Base-by-base conservation (phyloP, 192 early-diverging fungal species). In the Borealophlyctis nickersoniae region DNA sequence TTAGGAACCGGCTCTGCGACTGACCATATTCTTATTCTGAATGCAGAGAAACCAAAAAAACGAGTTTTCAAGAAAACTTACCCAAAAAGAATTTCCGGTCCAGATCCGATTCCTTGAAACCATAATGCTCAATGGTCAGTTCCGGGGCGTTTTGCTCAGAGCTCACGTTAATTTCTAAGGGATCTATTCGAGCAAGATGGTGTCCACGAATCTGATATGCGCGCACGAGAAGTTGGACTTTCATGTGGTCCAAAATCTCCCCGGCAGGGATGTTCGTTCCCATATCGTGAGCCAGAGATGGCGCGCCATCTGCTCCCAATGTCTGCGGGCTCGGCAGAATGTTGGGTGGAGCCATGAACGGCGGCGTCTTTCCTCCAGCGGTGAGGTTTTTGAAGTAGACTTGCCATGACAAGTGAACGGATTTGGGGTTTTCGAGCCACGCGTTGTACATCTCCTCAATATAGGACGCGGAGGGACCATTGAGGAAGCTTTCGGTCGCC, bases 391-490 rank as follows among this genome's bases (percentile, higher is more conserved):
- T 86, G 73, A 99, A 99, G 81, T 99, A 99, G 14, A 91, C 83
- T 68, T 93, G 93, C 96, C 96, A 99, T 55, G 93, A 95, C 45
- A 91, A 78, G 73, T 97, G 94, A 24, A 99, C 96, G 3, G 90
- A 89, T 39, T 75, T 77, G 14, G 96, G 95, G 63, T 99, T 92
- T 66, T 81, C 82, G 31, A 83, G 81, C 90, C 94, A 99, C 27
- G 93, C 92, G 57, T 81, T 77, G 83, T 95, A 97, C 94, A 98
- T 97, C 52, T 94, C 89, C 69, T 95, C 93, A 73, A 99, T 85
- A 72, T 97, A 97, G 53, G 78, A 75, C 28, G 89, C 87, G 49
- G 90, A 87, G 62, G 84, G 87, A 49, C 93, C 92, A 70, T 89
- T 91, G 53, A 96, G 74, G 77, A 98, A 98, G 22, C 60, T 45